These are phyloP conservation scores for Platismatia glauca DNA, from an alignment of 495 filamentous ascomycete genomes.

Conservation along the genomic window DNA sequence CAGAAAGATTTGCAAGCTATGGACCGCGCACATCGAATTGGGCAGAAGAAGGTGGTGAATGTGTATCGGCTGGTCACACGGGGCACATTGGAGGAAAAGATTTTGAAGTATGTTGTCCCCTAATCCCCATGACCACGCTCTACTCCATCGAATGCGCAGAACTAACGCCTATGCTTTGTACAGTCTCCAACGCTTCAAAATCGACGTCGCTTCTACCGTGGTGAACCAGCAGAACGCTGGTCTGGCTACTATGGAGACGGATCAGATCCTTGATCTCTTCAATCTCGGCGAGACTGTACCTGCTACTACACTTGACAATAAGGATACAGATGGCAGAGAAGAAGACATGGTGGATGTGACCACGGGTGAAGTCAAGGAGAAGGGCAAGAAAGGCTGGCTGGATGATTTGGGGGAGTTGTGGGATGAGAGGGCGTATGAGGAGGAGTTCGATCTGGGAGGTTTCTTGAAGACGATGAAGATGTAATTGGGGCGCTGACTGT, in stretches of 20 bases:
- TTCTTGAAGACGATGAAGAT: constrained; percentile 83
- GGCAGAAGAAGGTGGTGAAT: constrained; percentile 99
- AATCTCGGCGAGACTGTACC: constrained; percentile 74
- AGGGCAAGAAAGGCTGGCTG: constrained; percentile 90
- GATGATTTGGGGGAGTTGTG: constrained; percentile 93
- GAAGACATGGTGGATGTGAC: constrained; percentile 92
- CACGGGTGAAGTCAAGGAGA: constrained; percentile 83
- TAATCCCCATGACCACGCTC: not conserved
- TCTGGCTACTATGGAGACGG: constrained; percentile 91
- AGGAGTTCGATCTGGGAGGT: constrained; percentile 88
- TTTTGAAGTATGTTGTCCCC: constrained; percentile 60
- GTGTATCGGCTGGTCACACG: constrained; percentile 96
- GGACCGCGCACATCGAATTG: constrained; percentile 96
- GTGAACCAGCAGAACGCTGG: constrained; percentile 99
- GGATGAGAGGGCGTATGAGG: constrained; percentile 94
- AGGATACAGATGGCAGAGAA: constrained; percentile 50
- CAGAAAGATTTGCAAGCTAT: constrained; percentile 98
- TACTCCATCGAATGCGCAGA: not conserved
- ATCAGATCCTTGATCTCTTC: constrained; percentile 95
- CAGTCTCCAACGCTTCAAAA: constrained; percentile 97
- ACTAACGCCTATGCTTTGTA: too few species aligned
- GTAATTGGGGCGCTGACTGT: constrained; percentile 4
- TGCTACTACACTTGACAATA: constrained; percentile 39
- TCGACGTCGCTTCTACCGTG: constrained; percentile 94
- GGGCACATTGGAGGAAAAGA: constrained; percentile 97